Conservation (phyloP, 2,329 filamentous ascomycete genomes). For the Penicillium sumatraense region DNA sequence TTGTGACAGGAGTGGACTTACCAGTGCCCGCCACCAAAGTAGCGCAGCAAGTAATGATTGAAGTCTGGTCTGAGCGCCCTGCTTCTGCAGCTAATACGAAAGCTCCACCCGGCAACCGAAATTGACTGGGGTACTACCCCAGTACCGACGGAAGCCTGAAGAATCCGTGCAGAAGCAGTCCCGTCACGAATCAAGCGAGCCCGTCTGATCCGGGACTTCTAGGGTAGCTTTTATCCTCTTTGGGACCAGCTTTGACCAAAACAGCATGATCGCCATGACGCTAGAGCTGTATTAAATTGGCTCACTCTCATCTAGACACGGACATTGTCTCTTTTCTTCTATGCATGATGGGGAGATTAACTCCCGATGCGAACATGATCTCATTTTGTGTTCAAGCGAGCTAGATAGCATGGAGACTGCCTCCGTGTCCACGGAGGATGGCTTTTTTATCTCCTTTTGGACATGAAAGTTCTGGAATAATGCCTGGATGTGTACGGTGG, state of each 20-base stretch:
- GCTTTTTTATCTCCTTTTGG: constrained; percentile 18
- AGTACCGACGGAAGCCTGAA: constrained; percentile 17
- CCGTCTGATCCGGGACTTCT: constrained; percentile 1
- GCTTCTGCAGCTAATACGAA: not conserved
- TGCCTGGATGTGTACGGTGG: constrained; percentile 1
- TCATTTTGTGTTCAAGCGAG: constrained; percentile 1
- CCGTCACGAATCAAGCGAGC: constrained; percentile 12
- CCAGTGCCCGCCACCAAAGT: no score
- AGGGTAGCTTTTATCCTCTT: constrained; percentile 2
- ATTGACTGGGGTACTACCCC: not conserved
- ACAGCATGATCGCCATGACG: not conserved
- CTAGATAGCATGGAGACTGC: constrained; percentile 4
- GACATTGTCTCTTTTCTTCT: constrained; percentile 2
- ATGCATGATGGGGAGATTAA: constrained; percentile 1
- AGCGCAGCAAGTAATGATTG: no score
- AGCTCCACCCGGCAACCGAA: constrained; percentile 2
- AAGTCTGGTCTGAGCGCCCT: not conserved
- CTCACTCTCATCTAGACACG: constrained; percentile 7
- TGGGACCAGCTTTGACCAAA: constrained; percentile 3
- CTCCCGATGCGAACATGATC: constrained; percentile 5
- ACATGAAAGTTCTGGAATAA: not conserved
- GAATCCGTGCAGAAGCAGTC: constrained; percentile 7
- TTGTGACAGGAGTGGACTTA: no score
- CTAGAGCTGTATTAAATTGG: not conserved
- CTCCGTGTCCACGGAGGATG: constrained; percentile 29